These are phyloP conservation scores for Blumeria hordei DNA, from an alignment of 2,329 filamentous ascomycete species.

Conservation along the genomic window DNA sequence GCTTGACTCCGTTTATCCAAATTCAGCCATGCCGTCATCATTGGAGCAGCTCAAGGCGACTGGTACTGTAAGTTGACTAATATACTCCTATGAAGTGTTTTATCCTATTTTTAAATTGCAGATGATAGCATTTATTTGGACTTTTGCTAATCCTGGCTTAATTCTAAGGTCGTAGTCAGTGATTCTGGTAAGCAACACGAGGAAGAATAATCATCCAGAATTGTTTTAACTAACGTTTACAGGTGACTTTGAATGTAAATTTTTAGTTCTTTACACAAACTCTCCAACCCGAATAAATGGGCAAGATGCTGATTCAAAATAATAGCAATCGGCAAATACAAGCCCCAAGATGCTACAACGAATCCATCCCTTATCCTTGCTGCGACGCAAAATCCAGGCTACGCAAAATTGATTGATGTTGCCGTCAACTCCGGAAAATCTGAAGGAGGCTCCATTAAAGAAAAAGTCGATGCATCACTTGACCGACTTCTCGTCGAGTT, in stretches of 20 bases:
- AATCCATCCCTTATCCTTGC: slow-evolving; percentile 98
- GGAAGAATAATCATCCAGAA: neutral
- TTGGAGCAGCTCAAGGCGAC: slow-evolving; percentile 92
- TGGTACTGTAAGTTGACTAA: slow-evolving; percentile 57
- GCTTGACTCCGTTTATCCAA: no score
- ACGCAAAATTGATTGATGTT: slow-evolving; percentile 71
- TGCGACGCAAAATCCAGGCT: slow-evolving; percentile 93
- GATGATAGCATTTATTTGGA: neutral
- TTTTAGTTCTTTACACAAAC: slow-evolving; percentile 5
- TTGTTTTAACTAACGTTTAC: slow-evolving; percentile 8
- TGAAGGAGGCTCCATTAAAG: slow-evolving; percentile 41
- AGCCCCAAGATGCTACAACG: slow-evolving; percentile 98
- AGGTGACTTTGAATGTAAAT: slow-evolving; percentile 61
- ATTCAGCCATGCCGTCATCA: slow-evolving; percentile 47
- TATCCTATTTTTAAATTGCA: neutral
- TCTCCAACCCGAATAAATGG: neutral
- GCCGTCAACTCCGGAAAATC: slow-evolving; percentile 58
- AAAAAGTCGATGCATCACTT: slow-evolving; percentile 71
- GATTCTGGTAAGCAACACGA: slow-evolving; percentile 52
- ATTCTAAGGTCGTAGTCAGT: slow-evolving; percentile 62
- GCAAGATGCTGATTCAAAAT: slow-evolving; percentile 4
- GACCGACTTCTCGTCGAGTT: slow-evolving; percentile 94
- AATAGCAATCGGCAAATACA: slow-evolving; percentile 91
- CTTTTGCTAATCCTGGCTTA: slow-evolving; percentile 6
- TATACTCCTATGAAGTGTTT: neutral